phyloP scores from a whole-genome alignment of 2,329 filamentous ascomycete genomes.

The Apiospora kogelbergensis region DNA sequence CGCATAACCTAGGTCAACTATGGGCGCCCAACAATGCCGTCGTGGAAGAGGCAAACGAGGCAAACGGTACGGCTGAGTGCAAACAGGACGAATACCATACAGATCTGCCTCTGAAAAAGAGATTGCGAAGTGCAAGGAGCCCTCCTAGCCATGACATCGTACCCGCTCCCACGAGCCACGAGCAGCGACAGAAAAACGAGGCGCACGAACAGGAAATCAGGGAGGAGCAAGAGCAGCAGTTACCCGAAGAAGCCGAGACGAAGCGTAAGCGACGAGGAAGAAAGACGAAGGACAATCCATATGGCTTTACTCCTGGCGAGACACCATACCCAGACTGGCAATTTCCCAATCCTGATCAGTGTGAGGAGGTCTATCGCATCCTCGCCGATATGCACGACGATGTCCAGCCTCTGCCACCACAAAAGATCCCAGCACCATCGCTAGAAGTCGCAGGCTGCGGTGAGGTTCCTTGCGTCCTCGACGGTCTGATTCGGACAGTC shows the following conservation, averaged over 20 bases:
- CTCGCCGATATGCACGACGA: conserved; percentile 67
- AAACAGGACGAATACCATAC: not conserved
- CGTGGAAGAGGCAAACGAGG: not conserved
- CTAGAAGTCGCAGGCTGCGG: conserved; percentile 68
- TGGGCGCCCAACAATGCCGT: not conserved
- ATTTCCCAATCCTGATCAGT: conserved; percentile 67
- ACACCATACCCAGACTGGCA: conserved; percentile 69
- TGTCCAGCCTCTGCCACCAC: conserved; percentile 53
- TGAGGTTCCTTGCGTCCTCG: conserved; percentile 54
- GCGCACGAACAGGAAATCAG: not conserved
- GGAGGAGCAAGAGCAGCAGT: not conserved
- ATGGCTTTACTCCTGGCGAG: conserved; percentile 53
- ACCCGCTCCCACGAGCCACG: not conserved
- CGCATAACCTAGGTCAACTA: conserved; percentile 9
- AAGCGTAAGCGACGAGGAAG: conserved; percentile 21
- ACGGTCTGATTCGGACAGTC: conserved; percentile 53
- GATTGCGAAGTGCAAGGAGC: not conserved
- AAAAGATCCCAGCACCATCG: conserved; percentile 68
- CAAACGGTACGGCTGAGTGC: no score
- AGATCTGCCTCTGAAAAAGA: not conserved
- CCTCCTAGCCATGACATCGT: not conserved
- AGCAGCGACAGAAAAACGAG: not conserved
- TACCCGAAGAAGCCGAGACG: conserved; percentile 15
- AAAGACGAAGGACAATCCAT: conserved; percentile 40
- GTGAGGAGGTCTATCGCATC: conserved; percentile 66